phyloP scores from a whole-genome alignment of 768 basidiomycete species.

The Suillus hirtellus region DNA sequence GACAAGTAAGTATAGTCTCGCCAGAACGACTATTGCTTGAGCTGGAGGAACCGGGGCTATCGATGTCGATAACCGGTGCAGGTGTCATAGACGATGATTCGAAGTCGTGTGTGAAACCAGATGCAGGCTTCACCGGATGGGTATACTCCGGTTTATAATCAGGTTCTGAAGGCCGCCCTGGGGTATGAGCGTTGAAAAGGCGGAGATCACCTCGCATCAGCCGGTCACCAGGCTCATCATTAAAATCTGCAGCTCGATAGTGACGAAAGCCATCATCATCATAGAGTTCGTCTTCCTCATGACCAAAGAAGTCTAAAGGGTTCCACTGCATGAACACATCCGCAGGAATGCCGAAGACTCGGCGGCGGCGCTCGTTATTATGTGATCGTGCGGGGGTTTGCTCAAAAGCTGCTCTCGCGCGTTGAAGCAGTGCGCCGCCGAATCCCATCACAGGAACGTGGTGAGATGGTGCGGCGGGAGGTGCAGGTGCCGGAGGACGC shows the following conservation, averaged over 20 bases:
- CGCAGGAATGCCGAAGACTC: constrained; percentile 26
- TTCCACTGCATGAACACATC: constrained; percentile 33
- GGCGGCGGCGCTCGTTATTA: constrained; percentile 10
- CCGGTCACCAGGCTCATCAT: neutral
- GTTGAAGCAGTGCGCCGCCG: constrained; percentile 61
- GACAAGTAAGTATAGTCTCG: constrained; percentile 60
- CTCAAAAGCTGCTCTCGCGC: constrained; percentile 27
- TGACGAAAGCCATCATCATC: constrained; percentile 21
- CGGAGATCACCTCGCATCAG: constrained; percentile 7
- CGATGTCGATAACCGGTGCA: constrained; percentile 46
- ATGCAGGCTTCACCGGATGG: constrained; percentile 52
- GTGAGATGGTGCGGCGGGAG: constrained; percentile 51
- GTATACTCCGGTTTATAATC: constrained; percentile 65
- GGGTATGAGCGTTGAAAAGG: neutral
- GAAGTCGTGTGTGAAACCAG: constrained; percentile 75
- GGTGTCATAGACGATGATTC: constrained; percentile 35
- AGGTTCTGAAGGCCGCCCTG: constrained; percentile 24
- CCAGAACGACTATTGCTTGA: constrained; percentile 28
- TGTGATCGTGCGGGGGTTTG: constrained; percentile 16
- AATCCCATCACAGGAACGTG: constrained; percentile 61
- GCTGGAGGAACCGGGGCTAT: constrained; percentile 28
- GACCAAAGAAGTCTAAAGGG: constrained; percentile 22
- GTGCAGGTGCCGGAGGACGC: constrained; percentile 26
- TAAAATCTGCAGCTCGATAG: constrained; percentile 10
- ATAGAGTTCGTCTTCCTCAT: constrained; percentile 18